Base-by-base conservation (phyloP, 1,284 basidiomycete genomes). In the Heterobasidion occidentale region DNA sequence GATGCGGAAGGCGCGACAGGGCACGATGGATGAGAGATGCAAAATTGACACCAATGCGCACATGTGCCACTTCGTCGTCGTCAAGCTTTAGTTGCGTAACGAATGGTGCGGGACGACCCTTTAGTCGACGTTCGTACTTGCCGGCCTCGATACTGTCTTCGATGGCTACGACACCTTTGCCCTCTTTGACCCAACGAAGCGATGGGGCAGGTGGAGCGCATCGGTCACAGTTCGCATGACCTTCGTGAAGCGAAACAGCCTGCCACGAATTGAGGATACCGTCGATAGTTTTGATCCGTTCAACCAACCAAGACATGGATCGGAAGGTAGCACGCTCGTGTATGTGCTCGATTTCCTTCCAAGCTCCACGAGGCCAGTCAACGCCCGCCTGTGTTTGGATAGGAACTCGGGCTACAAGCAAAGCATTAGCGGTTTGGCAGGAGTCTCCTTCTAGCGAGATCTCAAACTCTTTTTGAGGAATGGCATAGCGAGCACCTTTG, bases 1-100 rank as follows among this genome's bases (percentile, higher is more conserved):
- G 69, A 8, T 76, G 69, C 8, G 94, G 94, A 36, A 98, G 77
- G 48, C 90, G 84, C 0, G 92, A 86, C 38, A 90, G 69, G 0
- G 94, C 94, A 44, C 92, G 90, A 68, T 98, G 94, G 56, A 93
- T 79, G 38, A 98, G 78, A 1, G 94, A 92, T 0, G 88, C 79
- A 44, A 93, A 79, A 66, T 98, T 98, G 65, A 96, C 80, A 33
- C 92, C 94, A 47, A 98, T 86, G 53, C 89, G 83, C 53, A 96
- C 84, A 46, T 79, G 78, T 0, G 92, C 94, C 2, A 76, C 67
- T 9, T 77, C 76, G 48, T 79, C 68, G 8, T 83, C 76, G 57
- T 88, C 81, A n/a, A 92, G 73, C 59, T 84, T 88, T 36, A 96
- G 78, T 67, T 95, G 92, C 0, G 94, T 90, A 36, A 94, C 81